phyloP scores from a whole-genome alignment of 495 filamentous ascomycete species.

The Podospora bellae-mahoneyi region DNA sequence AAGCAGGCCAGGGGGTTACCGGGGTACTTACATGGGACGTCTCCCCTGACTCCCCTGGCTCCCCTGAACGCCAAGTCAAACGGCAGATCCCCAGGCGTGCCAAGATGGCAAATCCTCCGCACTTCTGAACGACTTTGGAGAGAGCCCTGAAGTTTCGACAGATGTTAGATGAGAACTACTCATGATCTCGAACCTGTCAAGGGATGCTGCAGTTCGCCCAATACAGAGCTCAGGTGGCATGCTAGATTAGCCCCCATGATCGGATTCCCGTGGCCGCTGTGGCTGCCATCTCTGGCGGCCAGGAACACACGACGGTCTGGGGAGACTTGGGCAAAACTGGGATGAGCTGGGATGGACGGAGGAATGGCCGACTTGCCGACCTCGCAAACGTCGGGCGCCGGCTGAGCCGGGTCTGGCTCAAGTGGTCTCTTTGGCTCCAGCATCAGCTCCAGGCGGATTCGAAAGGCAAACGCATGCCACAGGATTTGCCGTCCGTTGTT shows the following conservation, averaged over 20 bases:
- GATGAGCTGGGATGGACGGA: conserved; percentile 7
- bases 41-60: conserved; percentile 14
- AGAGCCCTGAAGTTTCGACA: conserved; percentile 25
- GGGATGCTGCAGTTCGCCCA: conserved; percentile 27
- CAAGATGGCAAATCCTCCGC: conserved; percentile 26
- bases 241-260: neutral
- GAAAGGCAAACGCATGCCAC: conserved; percentile 3
- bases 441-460: neutral
- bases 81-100: conserved; percentile 26
- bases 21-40: conserved; percentile 1
- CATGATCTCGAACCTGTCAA: conserved; percentile 22
- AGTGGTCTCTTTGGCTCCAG: neutral
- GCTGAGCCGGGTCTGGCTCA: neutral
- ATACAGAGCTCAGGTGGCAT: conserved; percentile 14
- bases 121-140: conserved; percentile 21
- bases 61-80: conserved; percentile 35
- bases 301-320: neutral
- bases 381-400: conserved; percentile 1
- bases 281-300: conserved; percentile 1
- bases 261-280: neutral
- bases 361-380: conserved; percentile 2
- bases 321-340: conserved; percentile 3
- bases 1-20: conserved; percentile 10
- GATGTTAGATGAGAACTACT: conserved; percentile 22
- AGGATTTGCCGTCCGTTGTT: neutral